Evolutionary conservation across 495 filamentous ascomycete genomes (phyloP).

Genomic region (Hyaloscypha hepaticicola): DNA sequence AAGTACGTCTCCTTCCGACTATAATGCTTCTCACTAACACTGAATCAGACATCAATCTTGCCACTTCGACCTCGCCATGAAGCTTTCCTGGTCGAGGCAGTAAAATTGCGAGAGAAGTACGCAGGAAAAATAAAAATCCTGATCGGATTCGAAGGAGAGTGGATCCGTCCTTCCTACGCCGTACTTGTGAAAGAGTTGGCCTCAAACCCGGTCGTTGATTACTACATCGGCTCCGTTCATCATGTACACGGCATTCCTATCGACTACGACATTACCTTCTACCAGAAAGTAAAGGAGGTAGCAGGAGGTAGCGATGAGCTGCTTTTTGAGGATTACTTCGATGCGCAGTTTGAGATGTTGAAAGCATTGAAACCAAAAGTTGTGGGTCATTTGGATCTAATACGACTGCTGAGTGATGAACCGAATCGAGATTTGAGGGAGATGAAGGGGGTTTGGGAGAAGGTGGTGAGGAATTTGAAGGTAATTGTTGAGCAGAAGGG

Average conservation of each 20-base stretch:
- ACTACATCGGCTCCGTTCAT: conserved; percentile 89
- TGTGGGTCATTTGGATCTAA: conserved; percentile 92
- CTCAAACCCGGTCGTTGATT: conserved; percentile 64
- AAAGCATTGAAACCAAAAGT: conserved; percentile 68
- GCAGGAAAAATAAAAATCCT: conserved; percentile 70
- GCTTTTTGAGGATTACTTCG: conserved; percentile 80
- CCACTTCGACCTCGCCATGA: conserved; percentile 57
- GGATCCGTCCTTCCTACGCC: conserved; percentile 70
- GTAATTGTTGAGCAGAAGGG: conserved; percentile 71
- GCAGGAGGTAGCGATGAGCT: conserved; percentile 66
- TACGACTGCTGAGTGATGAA: conserved; percentile 73
- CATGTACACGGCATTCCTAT: conserved; percentile 85
- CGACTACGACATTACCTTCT: conserved; percentile 73
- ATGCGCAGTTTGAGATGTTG: conserved; percentile 82
- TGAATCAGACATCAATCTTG: conserved; percentile 35
- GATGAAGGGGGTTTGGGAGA: conserved; percentile 64
- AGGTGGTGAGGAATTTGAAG: conserved; percentile 69
- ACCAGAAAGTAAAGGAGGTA: conserved; percentile 53
- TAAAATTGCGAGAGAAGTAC: conserved; percentile 69
- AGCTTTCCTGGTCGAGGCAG: conserved; percentile 69
- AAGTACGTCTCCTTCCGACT: conserved; percentile 51
- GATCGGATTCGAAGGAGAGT: conserved; percentile 91
- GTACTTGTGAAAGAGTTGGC: conserved; percentile 58
- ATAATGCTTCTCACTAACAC: conserved; percentile 32
- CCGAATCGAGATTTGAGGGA: conserved; percentile 55